phyloP scores from a whole-genome alignment of 495 filamentous ascomycete genomes.

The Podospora sp. region DNA sequence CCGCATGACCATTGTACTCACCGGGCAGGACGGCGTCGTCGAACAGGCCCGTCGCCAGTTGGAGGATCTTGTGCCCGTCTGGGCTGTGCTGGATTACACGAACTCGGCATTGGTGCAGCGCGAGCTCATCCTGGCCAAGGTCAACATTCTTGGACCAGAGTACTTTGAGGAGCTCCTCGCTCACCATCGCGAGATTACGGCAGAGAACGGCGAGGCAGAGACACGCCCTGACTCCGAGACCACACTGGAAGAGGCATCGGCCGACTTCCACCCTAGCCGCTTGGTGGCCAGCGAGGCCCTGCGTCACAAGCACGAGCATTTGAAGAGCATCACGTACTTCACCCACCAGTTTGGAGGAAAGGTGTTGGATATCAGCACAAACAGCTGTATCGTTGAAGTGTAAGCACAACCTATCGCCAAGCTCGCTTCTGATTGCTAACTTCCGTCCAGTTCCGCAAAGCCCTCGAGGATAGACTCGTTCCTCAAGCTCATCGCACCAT shows the following conservation, averaged over 20 bases:
- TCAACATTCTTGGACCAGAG: slow-evolving; percentile 93
- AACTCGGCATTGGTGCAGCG: slow-evolving; percentile 91
- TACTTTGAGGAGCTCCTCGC: slow-evolving; percentile 95
- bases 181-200: slow-evolving; percentile 80
- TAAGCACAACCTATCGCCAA: slow-evolving; percentile 52
- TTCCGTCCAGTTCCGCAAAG: slow-evolving; percentile 75
- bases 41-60: slow-evolving; percentile 96
- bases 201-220: slow-evolving; percentile 36
- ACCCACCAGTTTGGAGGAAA: slow-evolving; percentile 98
- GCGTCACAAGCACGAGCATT: slow-evolving; percentile 94
- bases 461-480: slow-evolving; percentile 93
- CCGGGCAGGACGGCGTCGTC: slow-evolving; percentile 94
- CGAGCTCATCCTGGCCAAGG: slow-evolving; percentile 93
- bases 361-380: slow-evolving; percentile 94
- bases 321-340: slow-evolving; percentile 90
- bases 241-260: slow-evolving; percentile 44
- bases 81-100: slow-evolving; percentile 97
- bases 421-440: slow-evolving; percentile 18
- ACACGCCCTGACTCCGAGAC: slow-evolving; percentile 37
- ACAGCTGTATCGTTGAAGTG: slow-evolving; percentile 98
- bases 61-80: slow-evolving; percentile 95
- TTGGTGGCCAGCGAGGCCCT: slow-evolving; percentile 84
- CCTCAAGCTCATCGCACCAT: slow-evolving; percentile 93
- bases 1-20: slow-evolving; percentile 97
- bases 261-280: slow-evolving; percentile 83